Evolutionary conservation across 139 green algal species (phyloP).

Genomic region (Zygnema cylindricum): DNA sequence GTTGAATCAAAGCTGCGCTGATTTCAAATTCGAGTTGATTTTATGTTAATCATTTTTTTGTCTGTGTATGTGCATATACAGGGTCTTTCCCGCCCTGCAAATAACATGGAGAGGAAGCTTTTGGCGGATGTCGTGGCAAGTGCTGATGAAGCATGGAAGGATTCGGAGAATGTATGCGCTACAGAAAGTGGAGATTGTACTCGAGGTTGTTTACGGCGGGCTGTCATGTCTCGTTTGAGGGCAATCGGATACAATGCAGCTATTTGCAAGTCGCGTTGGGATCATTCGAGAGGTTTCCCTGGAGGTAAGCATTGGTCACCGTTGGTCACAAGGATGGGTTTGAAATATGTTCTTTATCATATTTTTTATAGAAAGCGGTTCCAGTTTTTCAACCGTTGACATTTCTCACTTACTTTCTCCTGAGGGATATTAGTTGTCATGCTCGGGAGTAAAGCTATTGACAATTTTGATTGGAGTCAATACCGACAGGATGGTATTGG

Average conservation of each 20-base stretch:
- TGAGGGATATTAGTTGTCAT: background rate
- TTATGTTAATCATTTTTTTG: no score
- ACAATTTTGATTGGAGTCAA: no score
- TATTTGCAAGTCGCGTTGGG: constrained; percentile 42
- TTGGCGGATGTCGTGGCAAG: constrained; percentile 6
- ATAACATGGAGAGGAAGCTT: background rate
- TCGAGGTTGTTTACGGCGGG: background rate
- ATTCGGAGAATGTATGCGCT: background rate
- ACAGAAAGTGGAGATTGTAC: constrained; percentile 3
- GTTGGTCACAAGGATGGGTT: no score
- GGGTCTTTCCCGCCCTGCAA: background rate
- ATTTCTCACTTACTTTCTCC: background rate
- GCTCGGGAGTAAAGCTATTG: background rate
- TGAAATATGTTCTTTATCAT: no score
- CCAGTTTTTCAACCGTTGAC: no score
- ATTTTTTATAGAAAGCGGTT: background rate
- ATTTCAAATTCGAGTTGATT: no score
- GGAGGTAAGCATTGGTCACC: constrained; percentile 18
- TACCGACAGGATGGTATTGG: no score
- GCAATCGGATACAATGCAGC: constrained; percentile 27
- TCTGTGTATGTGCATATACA: constrained; percentile 9
- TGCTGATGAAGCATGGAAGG: background rate
- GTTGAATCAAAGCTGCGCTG: no score
- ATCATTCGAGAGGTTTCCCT: constrained; percentile 43
- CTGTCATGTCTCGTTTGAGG: constrained; percentile 32